These are phyloP conservation scores for Oenanthe javanica DNA, from an alignment of 140 eudicot genomes.

Conservation along the genomic window DNA sequence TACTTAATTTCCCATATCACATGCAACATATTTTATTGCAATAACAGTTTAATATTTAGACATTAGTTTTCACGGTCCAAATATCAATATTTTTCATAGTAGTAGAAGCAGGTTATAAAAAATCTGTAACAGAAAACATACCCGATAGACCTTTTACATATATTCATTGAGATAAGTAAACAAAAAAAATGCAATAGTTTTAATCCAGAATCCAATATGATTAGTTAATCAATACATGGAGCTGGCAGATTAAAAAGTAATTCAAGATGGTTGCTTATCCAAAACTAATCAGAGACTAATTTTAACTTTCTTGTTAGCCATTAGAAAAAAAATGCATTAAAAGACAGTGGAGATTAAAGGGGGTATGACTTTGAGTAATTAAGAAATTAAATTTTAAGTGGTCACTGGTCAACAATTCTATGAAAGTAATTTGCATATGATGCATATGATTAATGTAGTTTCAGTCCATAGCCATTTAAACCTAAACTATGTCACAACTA, in stretches of 20 bases:
- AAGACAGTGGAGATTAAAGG: neutral
- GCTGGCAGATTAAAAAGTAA: neutral
- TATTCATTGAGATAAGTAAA: neutral
- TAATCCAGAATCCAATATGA: too few relatives aligned
- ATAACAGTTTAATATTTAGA: neutral
- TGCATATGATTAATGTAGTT: neutral
- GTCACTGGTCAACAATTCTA: too few relatives aligned
- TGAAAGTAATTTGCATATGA: neutral
- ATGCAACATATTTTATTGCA: too few relatives aligned
- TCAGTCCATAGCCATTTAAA: neutral
- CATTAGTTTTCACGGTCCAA: neutral
- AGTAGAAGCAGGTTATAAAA: neutral
- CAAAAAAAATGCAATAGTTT: neutral
- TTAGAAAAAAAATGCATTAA: neutral
- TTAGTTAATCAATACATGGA: neutral
- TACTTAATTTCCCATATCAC: too few relatives aligned
- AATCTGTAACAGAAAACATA: neutral
- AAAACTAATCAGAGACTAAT: neutral
- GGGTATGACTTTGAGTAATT: neutral
- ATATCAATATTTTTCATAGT: neutral
- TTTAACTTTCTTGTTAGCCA: neutral
- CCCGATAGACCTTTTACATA: neutral
- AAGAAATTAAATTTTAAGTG: neutral
- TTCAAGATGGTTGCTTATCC: neutral
- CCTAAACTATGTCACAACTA: neutral